Percentiles rank a stretch among this genome's conserved stretches.
Evolutionary conservation across 345 rosid genomes (phyloP).

Genomic region (Arabis alpina): DNA sequence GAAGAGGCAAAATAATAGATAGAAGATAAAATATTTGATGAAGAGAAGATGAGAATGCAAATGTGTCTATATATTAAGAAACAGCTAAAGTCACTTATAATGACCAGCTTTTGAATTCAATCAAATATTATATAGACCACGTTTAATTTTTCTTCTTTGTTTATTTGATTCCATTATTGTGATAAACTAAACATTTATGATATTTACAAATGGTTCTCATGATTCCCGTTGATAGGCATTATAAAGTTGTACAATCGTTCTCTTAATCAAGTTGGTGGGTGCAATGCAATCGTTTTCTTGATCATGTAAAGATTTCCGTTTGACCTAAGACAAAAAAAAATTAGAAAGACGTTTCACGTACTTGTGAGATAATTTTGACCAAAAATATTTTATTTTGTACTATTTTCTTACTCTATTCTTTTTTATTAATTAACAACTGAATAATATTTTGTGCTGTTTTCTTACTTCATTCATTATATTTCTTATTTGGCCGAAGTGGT

Average conservation of each 20-base stretch:
- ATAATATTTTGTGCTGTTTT: too few relatives aligned
- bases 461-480: neutral
- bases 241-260: neutral
- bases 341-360: neutral
- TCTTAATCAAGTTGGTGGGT: conserved; percentile 1
- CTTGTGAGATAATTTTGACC: conserved; percentile 23
- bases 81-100: conserved; percentile 13
- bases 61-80: conserved; percentile 15
- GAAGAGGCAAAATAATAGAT: neutral
- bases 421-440: neutral
- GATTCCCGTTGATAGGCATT: neutral
- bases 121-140: neutral
- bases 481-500: neutral
- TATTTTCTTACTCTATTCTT: too few relatives aligned
- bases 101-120: conserved; percentile 1
- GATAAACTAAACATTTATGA: neutral
- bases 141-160: neutral
- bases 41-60: conserved; percentile 25
- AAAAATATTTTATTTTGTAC: neutral
- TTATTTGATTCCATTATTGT: neutral
- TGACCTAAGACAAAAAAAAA: neutral
- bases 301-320: conserved; percentile 30
- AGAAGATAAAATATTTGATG: conserved; percentile 31
- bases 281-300: conserved; percentile 14
- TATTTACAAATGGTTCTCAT: neutral